Evolutionary conservation across 129 eudicot species (phyloP), one percentile per base, ranked within the genome.

Genomic region (Helichrysum umbraculigerum): DNA sequence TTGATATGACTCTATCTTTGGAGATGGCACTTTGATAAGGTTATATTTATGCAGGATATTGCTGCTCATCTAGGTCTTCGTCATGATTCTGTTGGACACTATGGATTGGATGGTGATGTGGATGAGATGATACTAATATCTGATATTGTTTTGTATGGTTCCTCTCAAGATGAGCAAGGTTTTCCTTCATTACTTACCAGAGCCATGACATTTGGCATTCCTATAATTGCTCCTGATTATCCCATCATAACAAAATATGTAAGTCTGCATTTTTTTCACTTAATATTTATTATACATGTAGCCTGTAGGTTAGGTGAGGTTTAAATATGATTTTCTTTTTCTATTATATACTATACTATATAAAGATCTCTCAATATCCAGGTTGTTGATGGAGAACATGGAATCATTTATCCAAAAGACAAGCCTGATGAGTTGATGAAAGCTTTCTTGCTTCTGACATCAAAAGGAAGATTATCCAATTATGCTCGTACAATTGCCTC

Each of bases 181-280:
- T 94, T 94, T 76, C 98, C 98, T 76, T 81, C 93, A 51, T 83
- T 94, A 72, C 88, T 94, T 78, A 81, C 82, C 12, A 76, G 97
- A 83, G 98, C 98, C 52, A 91, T 94, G 98, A 78, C 98, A 68
- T 87, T 88, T 73, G 96, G 92, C 28, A 76, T 94, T 69, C 97
- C 98, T 60, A 61, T 89, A 15, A 61, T 94, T 76, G 97, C 93
- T 54, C 96, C 97, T 58, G 97, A 91, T 79, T 83, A 86, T 84
- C 93, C 86, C 81, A 82, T 87, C 77, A 91, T 91, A 34, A 81
- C 62, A 72, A 86, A 80, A 84, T 83, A 91, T 76, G 97, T 91
- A 80, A 69, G 98, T 83, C 73, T 56, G 32, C 41, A 52, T 41
- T 4, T 33, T 68, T 22, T 37, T 33, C 2, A 47, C 66, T 66